Conservation (phyloP, 352 stramenopile genomes). For the Pythium biforme region DNA sequence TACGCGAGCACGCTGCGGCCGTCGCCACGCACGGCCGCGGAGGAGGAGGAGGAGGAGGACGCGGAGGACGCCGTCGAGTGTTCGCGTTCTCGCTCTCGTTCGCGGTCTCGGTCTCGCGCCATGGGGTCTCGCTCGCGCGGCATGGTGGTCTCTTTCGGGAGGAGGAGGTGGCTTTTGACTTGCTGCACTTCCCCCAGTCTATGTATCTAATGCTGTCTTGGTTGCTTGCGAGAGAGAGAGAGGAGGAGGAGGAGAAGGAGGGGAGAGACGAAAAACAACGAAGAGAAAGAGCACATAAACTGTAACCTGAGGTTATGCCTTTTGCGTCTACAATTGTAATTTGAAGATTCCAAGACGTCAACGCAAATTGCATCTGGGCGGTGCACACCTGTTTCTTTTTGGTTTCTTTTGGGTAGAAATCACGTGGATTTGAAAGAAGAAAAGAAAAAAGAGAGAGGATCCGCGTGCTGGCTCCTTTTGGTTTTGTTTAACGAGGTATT, state of each 20-base stretch:
- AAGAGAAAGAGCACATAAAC: background rate
- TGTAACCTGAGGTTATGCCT: conserved; percentile 9
- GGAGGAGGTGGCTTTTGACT: background rate
- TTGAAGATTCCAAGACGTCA: too few relatives aligned
- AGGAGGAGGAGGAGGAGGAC: conserved; percentile 13
- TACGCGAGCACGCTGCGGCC: conserved; percentile 14
- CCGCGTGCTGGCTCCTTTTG: background rate
- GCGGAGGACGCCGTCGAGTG: conserved; percentile 16
- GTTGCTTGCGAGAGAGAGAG: conserved; percentile 8
- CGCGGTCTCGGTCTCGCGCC: conserved; percentile 18
- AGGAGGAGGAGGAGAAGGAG: background rate
- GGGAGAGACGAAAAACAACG: background rate
- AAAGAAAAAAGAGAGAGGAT: background rate
- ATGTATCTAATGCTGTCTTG: too few relatives aligned
- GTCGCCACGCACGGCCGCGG: background rate
- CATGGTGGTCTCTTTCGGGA: conserved; percentile 3
- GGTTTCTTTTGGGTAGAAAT: background rate
- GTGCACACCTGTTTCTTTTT: background rate
- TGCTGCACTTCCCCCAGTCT: background rate
- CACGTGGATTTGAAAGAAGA: background rate
- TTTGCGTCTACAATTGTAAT: conserved; percentile 17
- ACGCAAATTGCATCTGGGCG: too few relatives aligned
- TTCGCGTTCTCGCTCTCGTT: conserved; percentile 22
- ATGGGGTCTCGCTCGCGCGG: conserved; percentile 11
- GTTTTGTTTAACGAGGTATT: background rate